Percentiles rank a stretch among this genome's conserved stretches.
Conservation (phyloP, 495 filamentous ascomycete genomes). For the Neurospora tetraspora region DNA sequence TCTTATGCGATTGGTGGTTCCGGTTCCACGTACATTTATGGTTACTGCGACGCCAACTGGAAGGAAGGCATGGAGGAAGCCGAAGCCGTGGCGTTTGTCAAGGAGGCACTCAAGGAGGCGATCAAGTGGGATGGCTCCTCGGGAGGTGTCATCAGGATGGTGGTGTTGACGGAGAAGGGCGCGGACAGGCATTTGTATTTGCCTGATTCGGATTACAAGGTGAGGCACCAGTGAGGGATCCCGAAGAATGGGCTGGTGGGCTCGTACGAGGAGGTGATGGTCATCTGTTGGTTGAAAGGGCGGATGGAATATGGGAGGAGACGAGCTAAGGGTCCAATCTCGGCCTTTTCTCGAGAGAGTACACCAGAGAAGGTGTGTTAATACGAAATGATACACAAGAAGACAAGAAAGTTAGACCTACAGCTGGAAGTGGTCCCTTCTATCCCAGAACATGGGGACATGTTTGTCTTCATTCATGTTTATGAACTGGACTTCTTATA, state of each 20-base stretch:
- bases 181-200: slow-evolving; percentile 83
- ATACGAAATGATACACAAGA: neutral
- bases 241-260: neutral
- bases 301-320: neutral
- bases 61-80: slow-evolving; percentile 87
- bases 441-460: neutral
- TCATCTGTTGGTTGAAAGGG: neutral
- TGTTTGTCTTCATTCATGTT: neutral
- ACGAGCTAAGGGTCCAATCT: neutral
- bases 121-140: slow-evolving; percentile 99
- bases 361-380: neutral
- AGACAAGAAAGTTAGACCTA: neutral
- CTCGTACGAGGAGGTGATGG: neutral
- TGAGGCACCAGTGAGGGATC: slow-evolving; percentile 27
- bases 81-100: slow-evolving; percentile 89
- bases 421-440: neutral
- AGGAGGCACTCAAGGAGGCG: slow-evolving; percentile 77
- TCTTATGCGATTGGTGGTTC: slow-evolving; percentile 92
- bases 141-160: slow-evolving; percentile 94
- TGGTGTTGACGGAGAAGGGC: slow-evolving; percentile 82
- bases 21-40: slow-evolving; percentile 98
- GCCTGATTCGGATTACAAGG: slow-evolving; percentile 73
- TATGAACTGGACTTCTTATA: neutral
- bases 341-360: neutral
- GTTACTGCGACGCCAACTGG: slow-evolving; percentile 96